Evolutionary conservation across 345 rosid species (phyloP).

Genomic region (Barbarea vulgaris): DNA sequence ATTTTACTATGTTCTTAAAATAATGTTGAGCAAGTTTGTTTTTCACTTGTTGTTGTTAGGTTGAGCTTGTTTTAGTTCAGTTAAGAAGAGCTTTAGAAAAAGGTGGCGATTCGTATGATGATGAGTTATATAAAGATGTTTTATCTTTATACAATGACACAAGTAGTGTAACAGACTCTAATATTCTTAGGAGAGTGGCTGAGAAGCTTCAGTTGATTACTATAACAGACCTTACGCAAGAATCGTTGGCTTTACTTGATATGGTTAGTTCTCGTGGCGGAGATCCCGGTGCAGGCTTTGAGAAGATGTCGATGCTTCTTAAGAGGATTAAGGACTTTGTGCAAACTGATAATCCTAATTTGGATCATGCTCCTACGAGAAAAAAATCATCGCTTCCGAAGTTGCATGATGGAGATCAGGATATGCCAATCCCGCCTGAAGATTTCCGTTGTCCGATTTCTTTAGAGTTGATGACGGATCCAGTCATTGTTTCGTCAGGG

Average conservation of each 20-base stretch:
- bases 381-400: constrained; percentile 47
- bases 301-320: constrained; percentile 79
- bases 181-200: constrained; percentile 62
- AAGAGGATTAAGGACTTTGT: constrained; percentile 82
- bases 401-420: constrained; percentile 46
- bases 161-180: constrained; percentile 49
- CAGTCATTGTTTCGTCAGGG: constrained; percentile 94
- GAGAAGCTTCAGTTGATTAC: constrained; percentile 73
- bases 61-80: constrained; percentile 81
- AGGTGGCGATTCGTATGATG: constrained; percentile 54
- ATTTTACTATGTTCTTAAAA: neutral
- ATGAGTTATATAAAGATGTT: constrained; percentile 59
- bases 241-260: constrained; percentile 86
- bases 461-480: constrained; percentile 86
- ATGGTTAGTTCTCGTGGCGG: constrained; percentile 70
- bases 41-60: constrained; percentile 48
- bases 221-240: constrained; percentile 72
- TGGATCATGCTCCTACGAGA: constrained; percentile 41
- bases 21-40: neutral
- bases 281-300: constrained; percentile 77
- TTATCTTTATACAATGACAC: constrained; percentile 51
- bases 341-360: constrained; percentile 71
- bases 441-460: constrained; percentile 95
- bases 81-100: constrained; percentile 79
- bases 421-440: constrained; percentile 62